These are phyloP conservation scores for Polyporus tsugae DNA, from an alignment of 1,284 basidiomycete genomes.

Conservation along the genomic window DNA sequence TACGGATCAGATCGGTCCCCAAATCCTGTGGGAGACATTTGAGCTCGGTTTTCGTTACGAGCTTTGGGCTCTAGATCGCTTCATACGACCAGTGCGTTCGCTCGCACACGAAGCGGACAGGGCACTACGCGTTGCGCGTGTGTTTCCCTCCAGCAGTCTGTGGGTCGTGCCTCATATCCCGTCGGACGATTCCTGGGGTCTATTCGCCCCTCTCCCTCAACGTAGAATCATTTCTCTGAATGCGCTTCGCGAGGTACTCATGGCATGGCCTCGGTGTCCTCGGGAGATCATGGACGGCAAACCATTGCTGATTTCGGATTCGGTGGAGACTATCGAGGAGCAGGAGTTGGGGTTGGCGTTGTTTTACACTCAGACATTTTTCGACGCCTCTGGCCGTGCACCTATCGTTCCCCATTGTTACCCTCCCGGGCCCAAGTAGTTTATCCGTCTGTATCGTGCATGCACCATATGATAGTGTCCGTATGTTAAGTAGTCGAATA, in stretches of 20 bases:
- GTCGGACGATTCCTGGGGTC: neutral
- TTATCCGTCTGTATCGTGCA: too few species aligned
- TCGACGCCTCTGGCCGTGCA: neutral
- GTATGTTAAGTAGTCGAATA: too few species aligned
- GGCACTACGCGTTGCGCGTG: neutral
- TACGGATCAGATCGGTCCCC: neutral
- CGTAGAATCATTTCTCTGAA: neutral
- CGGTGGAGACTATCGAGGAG: neutral
- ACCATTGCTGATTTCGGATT: neutral
- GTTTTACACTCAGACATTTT: neutral
- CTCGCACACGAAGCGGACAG: neutral
- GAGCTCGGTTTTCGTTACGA: constrained; percentile 27
- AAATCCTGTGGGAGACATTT: constrained; percentile 20
- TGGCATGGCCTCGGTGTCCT: neutral
- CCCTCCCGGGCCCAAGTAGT: too few species aligned
- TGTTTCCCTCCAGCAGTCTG: neutral
- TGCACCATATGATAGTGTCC: too few species aligned
- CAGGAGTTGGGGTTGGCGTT: neutral
- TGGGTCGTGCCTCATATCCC: neutral
- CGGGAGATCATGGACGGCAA: neutral
- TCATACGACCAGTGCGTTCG: neutral
- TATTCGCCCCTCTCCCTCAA: neutral
- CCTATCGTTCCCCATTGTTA: neutral
- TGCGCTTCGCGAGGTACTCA: neutral
- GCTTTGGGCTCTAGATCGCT: constrained; percentile 17